Evolutionary conservation across 1,139 yeast genomes (phyloP), one percentile per base, ranked within the genome.

Genomic region (Candida sp.): DNA sequence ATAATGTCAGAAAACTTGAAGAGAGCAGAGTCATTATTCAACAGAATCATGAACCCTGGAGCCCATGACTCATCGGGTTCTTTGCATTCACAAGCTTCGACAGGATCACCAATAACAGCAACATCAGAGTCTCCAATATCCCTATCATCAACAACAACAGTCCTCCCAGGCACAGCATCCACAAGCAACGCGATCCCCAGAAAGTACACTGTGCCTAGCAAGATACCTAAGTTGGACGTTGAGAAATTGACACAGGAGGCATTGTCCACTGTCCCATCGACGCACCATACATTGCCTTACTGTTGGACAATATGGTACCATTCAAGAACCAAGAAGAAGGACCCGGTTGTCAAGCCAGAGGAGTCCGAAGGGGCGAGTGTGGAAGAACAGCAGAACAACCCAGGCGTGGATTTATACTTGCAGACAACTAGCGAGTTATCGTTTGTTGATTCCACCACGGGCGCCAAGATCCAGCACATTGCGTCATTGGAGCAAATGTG

Each of bases 401-500:
- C 60, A n/a, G 73, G 73, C 5, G 78, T 73, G 32, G 77, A 73
- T 53, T 62, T 71, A 40, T 78, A 78, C 52, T 65, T 78, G 48
- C 80, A 76, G 54, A 72, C 75, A 34, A 77, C 81, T 7, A 66
- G 63, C 42, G 78, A 75, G 54, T 66, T 77, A 43, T 69, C 66
- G 51, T 76, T 77, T 53, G 62, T 67, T 9, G 64, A 60, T 30
- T 38, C 51, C 3, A 37, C 46, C 7, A 62, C 59, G n/a, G 56
- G 60, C n/a, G 7, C 43, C 2, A 50, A 58, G 2, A 73, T 80
- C 5, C 66, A 65, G 34, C 65, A 68, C 48, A 72, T 81, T 49
- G 82, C 75, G 17, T 77, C 87, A 6, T 71, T 84, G 25, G 90
- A 85, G 65, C 88, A 85, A 62, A 75, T 86, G 68, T 86, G 90